Base-by-base conservation (phyloP, 192 early-diverging fungal genomes). In the Umbelopsis ramanniana region DNA sequence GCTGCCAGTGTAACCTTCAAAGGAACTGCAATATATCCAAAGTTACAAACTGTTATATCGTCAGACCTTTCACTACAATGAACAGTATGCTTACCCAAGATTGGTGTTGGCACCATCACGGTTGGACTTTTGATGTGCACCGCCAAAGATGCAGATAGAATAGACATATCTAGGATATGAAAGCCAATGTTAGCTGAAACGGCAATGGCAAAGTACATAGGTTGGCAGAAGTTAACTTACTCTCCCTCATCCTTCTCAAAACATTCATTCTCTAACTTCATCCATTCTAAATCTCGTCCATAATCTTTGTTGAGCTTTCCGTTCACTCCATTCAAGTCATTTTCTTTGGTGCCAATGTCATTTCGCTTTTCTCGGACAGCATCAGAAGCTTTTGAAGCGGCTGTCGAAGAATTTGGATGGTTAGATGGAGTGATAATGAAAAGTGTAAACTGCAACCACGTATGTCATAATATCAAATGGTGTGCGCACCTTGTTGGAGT, bases 61-160 rank as follows among this genome's bases (percentile, higher is more conserved):
- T 67, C n/a, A 19, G 8, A 37, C 15, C 3, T 21, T 2, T 55
- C 21, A 2, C 66, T 17, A 29, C 6, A 14, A 21, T 37, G 23
- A 46, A 6, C 11, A 19, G 45, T 19, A 46, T 45, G 45, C 69
- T 73, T 82, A 86, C 88, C 84, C 84, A 66, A 87, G 77, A 52
- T 81, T 74, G 45, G 89, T 88, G 66, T 82, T 78, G 63, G 81
- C 72, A 40, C 79, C 74, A 69, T 90, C 84, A 68, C 85, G 85
- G 67, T 91, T 88, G 67, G 82, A 84, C 33, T 87, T 88, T 84
- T 98, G 97, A 33, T 86, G 77, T 0, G 91, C 93, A 23, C 84
- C 84, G 17, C 89, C 93, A 73, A 93, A 85, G 21, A 97, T 72
- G 80, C 97, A 99, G 14, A 88, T 6, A 2, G 83, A 82, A 55